Conservation (phyloP, 2,329 filamentous ascomycete species). For the Colletotrichum agaves region DNA sequence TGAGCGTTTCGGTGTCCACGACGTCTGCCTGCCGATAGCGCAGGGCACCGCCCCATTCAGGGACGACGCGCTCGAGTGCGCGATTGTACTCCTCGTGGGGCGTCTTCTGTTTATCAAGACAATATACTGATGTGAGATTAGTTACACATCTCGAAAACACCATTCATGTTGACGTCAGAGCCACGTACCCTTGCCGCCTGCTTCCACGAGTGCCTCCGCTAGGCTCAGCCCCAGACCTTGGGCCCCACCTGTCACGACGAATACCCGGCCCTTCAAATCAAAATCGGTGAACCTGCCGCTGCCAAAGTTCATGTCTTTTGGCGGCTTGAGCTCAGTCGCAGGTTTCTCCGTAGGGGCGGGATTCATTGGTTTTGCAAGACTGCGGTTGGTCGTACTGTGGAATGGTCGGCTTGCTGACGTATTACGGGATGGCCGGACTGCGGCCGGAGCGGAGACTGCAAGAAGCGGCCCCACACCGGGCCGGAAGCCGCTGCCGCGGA, state of each 20-base stretch:
- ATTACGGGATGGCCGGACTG: background rate
- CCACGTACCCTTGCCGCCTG: constrained; percentile 71
- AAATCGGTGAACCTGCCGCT: constrained; percentile 71
- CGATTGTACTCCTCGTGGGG: constrained; percentile 68
- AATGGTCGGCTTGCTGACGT: background rate
- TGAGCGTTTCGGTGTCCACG: constrained; percentile 67
- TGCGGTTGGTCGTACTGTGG: background rate
- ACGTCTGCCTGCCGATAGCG: constrained; percentile 77
- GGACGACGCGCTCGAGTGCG: constrained; percentile 70
- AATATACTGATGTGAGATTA: constrained; percentile 58
- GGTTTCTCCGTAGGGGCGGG: constrained; percentile 44
- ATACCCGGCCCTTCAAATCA: constrained; percentile 72
- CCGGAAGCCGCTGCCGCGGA: background rate
- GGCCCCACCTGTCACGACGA: constrained; percentile 77
- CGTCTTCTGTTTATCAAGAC: constrained; percentile 62
- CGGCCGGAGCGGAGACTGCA: background rate
- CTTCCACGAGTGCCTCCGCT: constrained; percentile 78
- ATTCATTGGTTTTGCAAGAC: constrained; percentile 37
- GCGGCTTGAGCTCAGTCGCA: constrained; percentile 39
- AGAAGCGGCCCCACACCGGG: background rate
- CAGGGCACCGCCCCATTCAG: constrained; percentile 71
- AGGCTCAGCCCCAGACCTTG: constrained; percentile 79
- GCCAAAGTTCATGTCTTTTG: constrained; percentile 43
- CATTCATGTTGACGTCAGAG: background rate
- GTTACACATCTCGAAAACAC: no score